Percentiles rank a stretch among this genome's conserved stretches.
Evolutionary conservation across 1,139 yeast species (phyloP).

Genomic region (Maudiozyma humilis): DNA sequence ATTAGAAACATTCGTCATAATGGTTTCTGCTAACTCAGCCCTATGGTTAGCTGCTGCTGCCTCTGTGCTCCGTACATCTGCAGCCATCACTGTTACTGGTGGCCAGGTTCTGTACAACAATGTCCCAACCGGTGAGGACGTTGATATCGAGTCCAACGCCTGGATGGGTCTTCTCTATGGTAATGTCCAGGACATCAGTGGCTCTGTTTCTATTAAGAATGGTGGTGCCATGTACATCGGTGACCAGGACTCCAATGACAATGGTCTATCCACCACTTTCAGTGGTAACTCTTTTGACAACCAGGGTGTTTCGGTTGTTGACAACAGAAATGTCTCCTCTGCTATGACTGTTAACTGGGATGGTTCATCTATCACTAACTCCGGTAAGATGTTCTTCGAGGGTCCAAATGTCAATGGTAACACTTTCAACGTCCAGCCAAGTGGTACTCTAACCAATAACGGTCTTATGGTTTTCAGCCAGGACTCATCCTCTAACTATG

Average conservation of each 20-base stretch:
- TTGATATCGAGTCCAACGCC: slow-evolving; percentile 8
- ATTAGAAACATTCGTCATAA: not conserved
- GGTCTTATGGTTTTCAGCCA: slow-evolving; percentile 13
- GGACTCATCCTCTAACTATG: slow-evolving; percentile 6
- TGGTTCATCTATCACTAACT: slow-evolving; percentile 10
- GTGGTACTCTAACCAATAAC: slow-evolving; percentile 8
- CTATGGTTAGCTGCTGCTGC: not conserved
- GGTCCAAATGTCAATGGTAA: slow-evolving; percentile 9
- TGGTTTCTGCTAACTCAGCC: slow-evolving; percentile 2
- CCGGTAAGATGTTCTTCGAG: slow-evolving; percentile 13
- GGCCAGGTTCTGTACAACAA: slow-evolving; percentile 1
- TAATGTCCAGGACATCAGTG: slow-evolving; percentile 7
- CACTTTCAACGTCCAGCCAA: slow-evolving; percentile 9
- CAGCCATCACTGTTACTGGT: slow-evolving; percentile 2
- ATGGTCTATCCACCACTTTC: slow-evolving; percentile 3
- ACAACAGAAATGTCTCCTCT: slow-evolving; percentile 11
- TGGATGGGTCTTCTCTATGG: slow-evolving; percentile 12
- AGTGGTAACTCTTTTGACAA: slow-evolving; percentile 9
- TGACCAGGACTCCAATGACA: slow-evolving; percentile 7
- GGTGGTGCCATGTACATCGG: slow-evolving; percentile 14
- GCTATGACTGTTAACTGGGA: slow-evolving; percentile 10
- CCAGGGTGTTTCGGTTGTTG: slow-evolving; percentile 13
- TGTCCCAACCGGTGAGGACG: slow-evolving; percentile 4
- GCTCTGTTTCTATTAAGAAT: slow-evolving; percentile 5
- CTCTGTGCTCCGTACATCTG: not conserved